phyloP scores from a whole-genome alignment of 768 basidiomycete genomes.

The Lactarius psammicola region DNA sequence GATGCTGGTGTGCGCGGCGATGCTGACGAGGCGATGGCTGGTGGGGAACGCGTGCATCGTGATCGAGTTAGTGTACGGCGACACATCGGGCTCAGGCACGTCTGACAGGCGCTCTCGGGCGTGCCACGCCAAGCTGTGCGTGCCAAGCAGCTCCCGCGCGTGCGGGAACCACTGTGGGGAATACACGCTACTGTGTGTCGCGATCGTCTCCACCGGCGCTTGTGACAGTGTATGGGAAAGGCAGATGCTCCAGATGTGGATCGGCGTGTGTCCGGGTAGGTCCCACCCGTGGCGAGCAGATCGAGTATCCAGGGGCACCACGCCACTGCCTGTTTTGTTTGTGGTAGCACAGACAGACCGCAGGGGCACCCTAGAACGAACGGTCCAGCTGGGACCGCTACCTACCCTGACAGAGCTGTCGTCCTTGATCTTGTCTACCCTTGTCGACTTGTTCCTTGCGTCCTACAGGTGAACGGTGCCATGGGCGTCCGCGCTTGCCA shows the following conservation, averaged over 20 bases:
- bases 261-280: constrained; percentile 58
- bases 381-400: background rate
- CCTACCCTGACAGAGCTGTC: constrained; percentile 45
- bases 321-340: constrained; percentile 52
- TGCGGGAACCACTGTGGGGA: constrained; percentile 61
- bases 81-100: constrained; percentile 16
- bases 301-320: constrained; percentile 76
- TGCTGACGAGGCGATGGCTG: constrained; percentile 49
- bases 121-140: constrained; percentile 53
- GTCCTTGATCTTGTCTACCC: constrained; percentile 43
- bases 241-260: constrained; percentile 53
- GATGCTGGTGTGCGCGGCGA: constrained; percentile 52
- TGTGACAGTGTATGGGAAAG: constrained; percentile 41
- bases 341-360: constrained; percentile 14
- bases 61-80: constrained; percentile 43
- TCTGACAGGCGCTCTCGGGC: constrained; percentile 22
- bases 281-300: constrained; percentile 65
- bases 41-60: constrained; percentile 55
- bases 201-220: constrained; percentile 48
- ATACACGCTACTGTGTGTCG: constrained; percentile 52
- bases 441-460: constrained; percentile 36
- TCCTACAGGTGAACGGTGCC: constrained; percentile 48
- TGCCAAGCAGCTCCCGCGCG: constrained; percentile 56
- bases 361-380: background rate
- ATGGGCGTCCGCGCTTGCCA: constrained; percentile 43